These are phyloP conservation scores for Sungouiozyma ichnusensis DNA, from an alignment of 805 yeast genomes.

Conservation along the genomic window DNA sequence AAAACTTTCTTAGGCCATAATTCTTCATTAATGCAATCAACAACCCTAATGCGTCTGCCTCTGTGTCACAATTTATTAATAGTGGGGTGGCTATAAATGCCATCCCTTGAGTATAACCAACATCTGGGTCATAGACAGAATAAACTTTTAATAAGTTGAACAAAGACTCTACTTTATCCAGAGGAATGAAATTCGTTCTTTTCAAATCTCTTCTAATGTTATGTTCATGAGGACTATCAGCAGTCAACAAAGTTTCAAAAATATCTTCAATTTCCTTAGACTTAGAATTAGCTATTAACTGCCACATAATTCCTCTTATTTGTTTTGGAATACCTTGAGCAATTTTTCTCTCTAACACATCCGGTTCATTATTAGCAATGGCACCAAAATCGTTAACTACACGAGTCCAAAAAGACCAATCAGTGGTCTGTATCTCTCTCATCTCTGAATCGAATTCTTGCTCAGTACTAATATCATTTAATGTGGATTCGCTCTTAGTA, in stretches of 20 bases:
- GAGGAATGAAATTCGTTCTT: constrained; percentile 72
- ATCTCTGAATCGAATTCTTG: constrained; percentile 25
- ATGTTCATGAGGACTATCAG: constrained; percentile 56
- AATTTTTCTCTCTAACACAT: constrained; percentile 48
- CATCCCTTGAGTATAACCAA: constrained; percentile 98
- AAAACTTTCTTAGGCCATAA: constrained; percentile 70
- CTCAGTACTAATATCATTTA: constrained; percentile 1
- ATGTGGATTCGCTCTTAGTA: constrained; percentile 4
- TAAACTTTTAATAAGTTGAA: constrained; percentile 74
- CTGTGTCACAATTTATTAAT: constrained; percentile 54
- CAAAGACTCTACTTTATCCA: constrained; percentile 50
- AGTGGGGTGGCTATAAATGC: constrained; percentile 85
- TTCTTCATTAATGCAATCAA: constrained; percentile 74
- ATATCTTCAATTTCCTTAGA: constrained; percentile 35
- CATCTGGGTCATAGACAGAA: constrained; percentile 78
- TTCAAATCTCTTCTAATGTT: constrained; percentile 73
- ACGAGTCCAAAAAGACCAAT: constrained; percentile 83
- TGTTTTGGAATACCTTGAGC: constrained; percentile 75
- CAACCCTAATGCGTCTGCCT: constrained; percentile 76
- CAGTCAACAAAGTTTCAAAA: constrained; percentile 35
- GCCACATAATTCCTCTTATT: constrained; percentile 88
- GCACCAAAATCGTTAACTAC: constrained; percentile 69
- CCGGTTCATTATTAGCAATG: constrained; percentile 53
- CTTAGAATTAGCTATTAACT: constrained; percentile 71
- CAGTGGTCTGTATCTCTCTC: constrained; percentile 34